Conservation (phyloP, 768 basidiomycete species). For the Psilocybe cubensis region DNA sequence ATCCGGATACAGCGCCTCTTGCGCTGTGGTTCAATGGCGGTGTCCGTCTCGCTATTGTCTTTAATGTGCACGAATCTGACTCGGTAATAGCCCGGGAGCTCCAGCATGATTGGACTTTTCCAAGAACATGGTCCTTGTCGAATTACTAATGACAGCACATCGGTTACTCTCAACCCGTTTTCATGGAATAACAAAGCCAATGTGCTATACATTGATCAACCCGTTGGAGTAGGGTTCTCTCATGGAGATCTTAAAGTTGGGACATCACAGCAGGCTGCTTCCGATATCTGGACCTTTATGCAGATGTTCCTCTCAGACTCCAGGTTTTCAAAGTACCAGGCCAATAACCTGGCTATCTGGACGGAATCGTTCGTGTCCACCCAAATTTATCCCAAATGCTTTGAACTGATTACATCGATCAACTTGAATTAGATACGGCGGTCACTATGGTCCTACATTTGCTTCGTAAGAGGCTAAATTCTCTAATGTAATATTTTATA, state of each 20-base stretch:
- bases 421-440: conserved; percentile 54
- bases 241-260: conserved; percentile 52
- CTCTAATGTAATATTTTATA: not conserved
- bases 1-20: conserved; percentile 63
- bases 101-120: conserved; percentile 65
- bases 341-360: conserved; percentile 59
- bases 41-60: conserved; percentile 21
- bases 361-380: conserved; percentile 54
- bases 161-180: conserved; percentile 52
- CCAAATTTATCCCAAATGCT: too few species aligned
- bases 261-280: conserved; percentile 56
- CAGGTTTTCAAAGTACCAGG: conserved; percentile 51
- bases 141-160: conserved; percentile 55
- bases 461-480: conserved; percentile 42
- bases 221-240: conserved; percentile 66
- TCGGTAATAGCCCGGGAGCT: conserved; percentile 50
- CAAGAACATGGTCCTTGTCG: conserved; percentile 81
- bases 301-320: conserved; percentile 64
- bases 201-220: conserved; percentile 66
- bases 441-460: conserved; percentile 72
- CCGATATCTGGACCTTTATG: conserved; percentile 63
- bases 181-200: conserved; percentile 65
- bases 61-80: not conserved
- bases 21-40: conserved; percentile 72
- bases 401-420: not conserved